Evolutionary conservation across 345 rosid species (phyloP), one percentile per base, ranked within the genome.

Genomic region (Mangifera indica): DNA sequence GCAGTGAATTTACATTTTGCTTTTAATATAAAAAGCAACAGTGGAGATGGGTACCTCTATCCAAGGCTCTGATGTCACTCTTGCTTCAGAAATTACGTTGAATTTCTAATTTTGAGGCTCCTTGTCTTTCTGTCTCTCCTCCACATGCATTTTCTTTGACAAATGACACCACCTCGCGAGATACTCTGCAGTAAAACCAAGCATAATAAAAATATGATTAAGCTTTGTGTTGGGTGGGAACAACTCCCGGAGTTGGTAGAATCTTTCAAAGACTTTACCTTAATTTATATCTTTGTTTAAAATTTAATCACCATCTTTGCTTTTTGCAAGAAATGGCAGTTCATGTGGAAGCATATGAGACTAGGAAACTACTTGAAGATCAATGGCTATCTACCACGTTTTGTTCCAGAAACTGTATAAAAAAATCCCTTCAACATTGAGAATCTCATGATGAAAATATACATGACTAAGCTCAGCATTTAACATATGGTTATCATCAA

Each of bases 281-380:
- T 0, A 21, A 52, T 37, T 29, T 29, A 29, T 37, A 10, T 2
- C 21, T 8, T 10, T n/a, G 3, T 73, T 44, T 15, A 44, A 58
- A 71, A 21, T 22, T 42, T 64, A 7, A 22, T 20, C 17, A 58
- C 49, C 55, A 59, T 58, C 25, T 29, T 29, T 29, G 2, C 32
- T 29, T 29, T 68, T 45, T 69, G 66, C 32, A 34, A 55, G 58
- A 56, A 76, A 66, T 55, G 59, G 24, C 52, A 44, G 10, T 45
- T 8, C 79, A 75, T 42, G 77, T 68, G 79, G 60, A 34, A 57
- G 73, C 79, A 74, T 75, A 59, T 71, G 79, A 26, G 45, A 18
- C 13, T 60, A 29, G 40, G 44, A 65, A 59, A 24, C 46, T 42
- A 21, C 4, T 55, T 55, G 37, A 37, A 51, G 32, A 55, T 68